A percentile compares a stretch with the other conserved stretches of the same genome.
Conservation (phyloP, 192 early-diverging fungal genomes). For the Geranomyces variabilis region DNA sequence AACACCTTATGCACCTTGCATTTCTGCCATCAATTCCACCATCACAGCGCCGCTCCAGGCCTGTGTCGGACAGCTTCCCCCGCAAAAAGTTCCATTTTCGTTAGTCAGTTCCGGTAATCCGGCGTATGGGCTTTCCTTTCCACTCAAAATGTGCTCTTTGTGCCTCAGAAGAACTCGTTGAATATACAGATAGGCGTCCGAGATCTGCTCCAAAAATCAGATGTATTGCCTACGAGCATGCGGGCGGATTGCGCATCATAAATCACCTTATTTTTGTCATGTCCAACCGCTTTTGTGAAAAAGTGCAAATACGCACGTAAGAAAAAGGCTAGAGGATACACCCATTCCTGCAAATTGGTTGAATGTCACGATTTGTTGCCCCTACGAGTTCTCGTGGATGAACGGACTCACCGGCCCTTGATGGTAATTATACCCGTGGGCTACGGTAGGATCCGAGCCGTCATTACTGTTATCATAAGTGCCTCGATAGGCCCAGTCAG, state of each 20-base stretch:
- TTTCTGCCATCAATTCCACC: constrained; percentile 63
- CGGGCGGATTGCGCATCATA: not conserved
- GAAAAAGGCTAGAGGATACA: constrained; percentile 90
- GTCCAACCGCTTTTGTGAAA: constrained; percentile 44
- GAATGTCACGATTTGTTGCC: not conserved
- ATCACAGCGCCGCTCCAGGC: constrained; percentile 87
- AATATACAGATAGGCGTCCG: constrained; percentile 58
- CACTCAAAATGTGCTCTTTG: constrained; percentile 72
- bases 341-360: constrained; percentile 74
- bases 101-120: constrained; percentile 99
- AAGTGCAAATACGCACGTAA: constrained; percentile 83
- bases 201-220: not conserved
- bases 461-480: constrained; percentile 93
- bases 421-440: constrained; percentile 98
- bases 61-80: constrained; percentile 88
- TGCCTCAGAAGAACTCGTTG: constrained; percentile 75
- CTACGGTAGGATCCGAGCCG: constrained; percentile 76
- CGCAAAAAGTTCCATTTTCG: constrained; percentile 75
- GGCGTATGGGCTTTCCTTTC: constrained; percentile 66
- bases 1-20: not conserved
- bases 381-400: not conserved
- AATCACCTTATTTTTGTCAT: constrained; percentile 26
- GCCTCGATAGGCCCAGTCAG: constrained; percentile 91
- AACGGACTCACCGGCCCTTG: constrained; percentile 73
- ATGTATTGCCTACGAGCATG: not conserved